Percentiles rank a stretch among this genome's conserved stretches.
Conservation (phyloP, 805 yeast genomes). For the Saccharomycopsis babjevae region DNA sequence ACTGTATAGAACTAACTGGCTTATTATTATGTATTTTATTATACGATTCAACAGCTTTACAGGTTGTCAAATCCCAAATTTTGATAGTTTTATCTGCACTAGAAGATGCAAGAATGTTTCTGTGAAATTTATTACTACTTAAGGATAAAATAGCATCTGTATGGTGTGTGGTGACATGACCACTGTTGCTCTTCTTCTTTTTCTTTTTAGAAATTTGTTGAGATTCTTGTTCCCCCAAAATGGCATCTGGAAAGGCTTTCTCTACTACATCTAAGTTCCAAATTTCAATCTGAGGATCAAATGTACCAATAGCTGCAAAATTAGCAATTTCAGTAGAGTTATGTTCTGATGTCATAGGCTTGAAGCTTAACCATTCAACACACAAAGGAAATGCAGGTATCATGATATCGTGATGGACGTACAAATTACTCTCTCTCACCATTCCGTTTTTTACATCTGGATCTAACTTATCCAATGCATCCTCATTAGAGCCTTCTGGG, state of each 20-base stretch:
- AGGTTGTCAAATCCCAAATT: constrained; percentile 81
- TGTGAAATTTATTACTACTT: constrained; percentile 69
- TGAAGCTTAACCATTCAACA: constrained; percentile 86
- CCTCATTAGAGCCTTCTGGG: constrained; percentile 55
- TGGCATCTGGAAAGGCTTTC: constrained; percentile 88
- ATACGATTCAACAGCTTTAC: constrained; percentile 70
- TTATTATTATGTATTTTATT: constrained; percentile 62
- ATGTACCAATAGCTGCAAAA: constrained; percentile 93
- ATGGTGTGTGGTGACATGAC: constrained; percentile 65
- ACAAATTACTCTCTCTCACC: constrained; percentile 63
- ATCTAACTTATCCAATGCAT: constrained; percentile 53
- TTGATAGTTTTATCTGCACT: constrained; percentile 94
- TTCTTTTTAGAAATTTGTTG: constrained; percentile 33
- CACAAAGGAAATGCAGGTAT: constrained; percentile 94
- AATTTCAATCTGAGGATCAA: constrained; percentile 93
- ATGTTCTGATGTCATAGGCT: constrained; percentile 39
- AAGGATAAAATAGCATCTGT: constrained; percentile 89
- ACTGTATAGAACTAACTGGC: constrained; percentile 74
- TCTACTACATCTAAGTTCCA: constrained; percentile 94
- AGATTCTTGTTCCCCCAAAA: constrained; percentile 68
- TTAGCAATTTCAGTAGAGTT: constrained; percentile 43
- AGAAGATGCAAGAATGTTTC: constrained; percentile 83
- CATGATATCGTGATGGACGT: constrained; percentile 95
- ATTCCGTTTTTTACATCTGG: constrained; percentile 38
- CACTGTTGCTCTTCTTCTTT: constrained; percentile 37